Conservation (phyloP, 164 flowering plant genomes). For the Litsea cubeba region DNA sequence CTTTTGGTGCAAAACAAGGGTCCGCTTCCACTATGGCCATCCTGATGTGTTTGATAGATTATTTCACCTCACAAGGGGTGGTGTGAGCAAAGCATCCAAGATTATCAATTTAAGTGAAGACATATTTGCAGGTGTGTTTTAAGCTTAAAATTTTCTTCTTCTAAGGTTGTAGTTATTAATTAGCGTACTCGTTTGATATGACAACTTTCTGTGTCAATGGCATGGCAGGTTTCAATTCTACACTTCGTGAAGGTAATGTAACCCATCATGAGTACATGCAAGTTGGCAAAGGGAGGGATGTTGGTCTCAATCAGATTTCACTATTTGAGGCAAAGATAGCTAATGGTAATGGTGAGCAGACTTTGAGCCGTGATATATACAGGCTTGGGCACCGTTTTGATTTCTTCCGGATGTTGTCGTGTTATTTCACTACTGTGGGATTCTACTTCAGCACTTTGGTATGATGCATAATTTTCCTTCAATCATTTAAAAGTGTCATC, state of each 20-base stretch:
- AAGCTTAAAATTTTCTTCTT: neutral
- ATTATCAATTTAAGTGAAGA: conserved; percentile 94
- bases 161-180: neutral
- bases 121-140: conserved; percentile 80
- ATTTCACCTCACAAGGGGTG: conserved; percentile 92
- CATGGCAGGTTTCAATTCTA: conserved; percentile 84
- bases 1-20: conserved; percentile 37
- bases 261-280: conserved; percentile 99
- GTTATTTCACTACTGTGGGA: conserved; percentile 91
- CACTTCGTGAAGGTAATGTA: conserved; percentile 95
- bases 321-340: conserved; percentile 96
- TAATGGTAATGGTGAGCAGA: conserved; percentile 97
- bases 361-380: conserved; percentile 91
- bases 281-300: conserved; percentile 99
- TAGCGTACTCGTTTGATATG: neutral
- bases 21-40: conserved; percentile 97
- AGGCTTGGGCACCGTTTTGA: conserved; percentile 97
- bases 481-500: neutral
- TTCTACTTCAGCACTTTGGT: conserved; percentile 94
- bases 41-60: conserved; percentile 97
- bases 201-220: neutral
- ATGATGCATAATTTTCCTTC: conserved; percentile 6
- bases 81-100: conserved; percentile 94
- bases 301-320: conserved; percentile 97
- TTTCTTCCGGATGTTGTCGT: conserved; percentile 94